Evolutionary conservation across 208 protist species (phyloP).

Genomic region (Balamuthia mandrillaris): DNA sequence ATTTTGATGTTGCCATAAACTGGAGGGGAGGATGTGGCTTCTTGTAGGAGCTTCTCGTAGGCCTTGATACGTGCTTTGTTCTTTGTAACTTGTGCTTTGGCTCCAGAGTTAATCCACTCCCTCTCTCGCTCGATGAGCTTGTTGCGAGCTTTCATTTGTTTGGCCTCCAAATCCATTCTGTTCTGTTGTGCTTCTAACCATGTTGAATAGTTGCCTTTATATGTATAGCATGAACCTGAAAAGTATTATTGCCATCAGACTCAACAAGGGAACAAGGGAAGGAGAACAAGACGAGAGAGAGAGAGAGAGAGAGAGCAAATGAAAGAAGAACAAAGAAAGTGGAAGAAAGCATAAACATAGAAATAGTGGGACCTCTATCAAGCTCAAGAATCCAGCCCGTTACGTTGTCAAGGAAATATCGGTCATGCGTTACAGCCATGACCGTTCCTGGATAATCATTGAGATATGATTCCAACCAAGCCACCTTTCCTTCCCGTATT

Average conservation of each 20-base stretch:
- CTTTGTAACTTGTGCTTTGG: conserved; percentile 47
- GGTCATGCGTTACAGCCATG: conserved; percentile 65
- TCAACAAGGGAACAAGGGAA: not conserved
- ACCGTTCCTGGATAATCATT: conserved; percentile 55
- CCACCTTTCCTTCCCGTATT: too few relatives aligned
- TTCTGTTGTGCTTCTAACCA: conserved; percentile 49
- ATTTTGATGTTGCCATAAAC: conserved; percentile 48
- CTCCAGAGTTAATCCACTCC: conserved; percentile 47
- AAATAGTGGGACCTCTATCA: not conserved
- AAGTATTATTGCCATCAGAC: not conserved
- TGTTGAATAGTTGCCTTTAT: conserved; percentile 55
- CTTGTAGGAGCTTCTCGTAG: conserved; percentile 29
- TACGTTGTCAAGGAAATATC: conserved; percentile 69
- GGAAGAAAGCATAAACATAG: not conserved
- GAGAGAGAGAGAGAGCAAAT: too few relatives aligned
- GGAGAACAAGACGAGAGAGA: too few relatives aligned
- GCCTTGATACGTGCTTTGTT: conserved; percentile 36
- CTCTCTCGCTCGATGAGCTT: conserved; percentile 57
- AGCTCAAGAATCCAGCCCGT: conserved; percentile 60
- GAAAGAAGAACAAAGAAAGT: too few relatives aligned
- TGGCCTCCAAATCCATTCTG: conserved; percentile 31
- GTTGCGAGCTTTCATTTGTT: conserved; percentile 20
- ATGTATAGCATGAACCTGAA: not conserved
- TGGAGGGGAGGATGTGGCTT: not conserved
- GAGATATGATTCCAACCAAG: conserved; percentile 58